Conservation (phyloP, 148 eudicot genomes). For the Rhododendron griersonianum region DNA sequence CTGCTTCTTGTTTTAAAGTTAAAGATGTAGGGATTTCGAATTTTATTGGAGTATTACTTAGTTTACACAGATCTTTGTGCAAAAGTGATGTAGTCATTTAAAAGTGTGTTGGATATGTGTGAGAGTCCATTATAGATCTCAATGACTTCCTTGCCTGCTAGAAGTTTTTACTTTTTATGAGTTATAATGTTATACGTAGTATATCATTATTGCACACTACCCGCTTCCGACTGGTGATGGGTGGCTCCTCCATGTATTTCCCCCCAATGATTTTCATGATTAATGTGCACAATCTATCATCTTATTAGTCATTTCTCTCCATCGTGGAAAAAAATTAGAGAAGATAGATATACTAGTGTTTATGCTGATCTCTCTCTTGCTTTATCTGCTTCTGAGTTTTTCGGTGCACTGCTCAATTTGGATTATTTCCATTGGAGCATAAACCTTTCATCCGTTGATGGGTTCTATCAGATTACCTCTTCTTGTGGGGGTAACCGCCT, state of each 20-base stretch:
- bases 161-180: not conserved
- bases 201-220: not conserved
- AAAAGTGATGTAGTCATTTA: not conserved
- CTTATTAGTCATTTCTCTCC: not conserved
- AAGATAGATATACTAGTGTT: not conserved
- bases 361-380: not conserved
- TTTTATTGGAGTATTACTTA: not conserved
- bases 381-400: not conserved
- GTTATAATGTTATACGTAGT: not conserved
- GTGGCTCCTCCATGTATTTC: not conserved
- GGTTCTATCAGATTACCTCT: not conserved
- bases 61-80: not conserved
- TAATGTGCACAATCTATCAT: not conserved
- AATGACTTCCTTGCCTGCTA: not conserved
- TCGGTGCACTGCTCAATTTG: too few relatives aligned
- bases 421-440: not conserved
- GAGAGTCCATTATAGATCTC: not conserved
- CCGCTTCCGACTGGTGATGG: not conserved
- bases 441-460: not conserved
- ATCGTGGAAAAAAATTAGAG: not conserved
- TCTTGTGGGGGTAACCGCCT: not conserved
- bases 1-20: not conserved
- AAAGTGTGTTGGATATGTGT: not conserved
- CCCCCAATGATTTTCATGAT: not conserved
- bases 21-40: not conserved